Base-by-base conservation (phyloP, 331 rosid species). In the Acacia pycnantha region DNA sequence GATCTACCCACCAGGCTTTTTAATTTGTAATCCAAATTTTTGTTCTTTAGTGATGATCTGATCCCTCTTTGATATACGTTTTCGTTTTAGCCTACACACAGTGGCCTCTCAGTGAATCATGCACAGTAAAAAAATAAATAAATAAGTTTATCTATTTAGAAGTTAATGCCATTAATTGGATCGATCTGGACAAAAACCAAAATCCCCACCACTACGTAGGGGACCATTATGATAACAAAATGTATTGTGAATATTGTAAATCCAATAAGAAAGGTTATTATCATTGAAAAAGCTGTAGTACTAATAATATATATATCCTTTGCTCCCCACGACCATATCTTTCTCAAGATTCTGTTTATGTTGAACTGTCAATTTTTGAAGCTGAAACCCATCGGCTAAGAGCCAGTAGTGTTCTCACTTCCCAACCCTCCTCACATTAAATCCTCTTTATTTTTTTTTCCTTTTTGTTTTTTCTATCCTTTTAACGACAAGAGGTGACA, bases 311-410 rank as follows among this genome's bases (percentile, higher is more conserved):
- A 19, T 3, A 21, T 48, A 18, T 73, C 29, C 27, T 27, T 77
- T 21, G 27, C 4, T 77, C 21, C 61, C 41, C 56, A 46, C 35
- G 29, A 46, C 73, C 81, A 64, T 44, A 77, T 77, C 81, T 77
- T 62, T 19, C 73, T 18, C 43, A 64, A 64, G 81, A 77, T 77
- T 64, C 81, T 64, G 73, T 58, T 6, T 18, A 27, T 29, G n/a
- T 22, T 80, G 87, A 62, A 65, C 53, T 41, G 88, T 81, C 88
- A 81, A 81, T 69, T 85, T 85, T 70, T 44, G 26, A 46, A 76
- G 56, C n/a, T 26, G 35, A 18, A 68, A 62, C 29, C 64, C 24
- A 67, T 27, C 29, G 44, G 26, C 35, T 50, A 66, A 70, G 76
- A 53, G n/a, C 21, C 41, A 37, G 41, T 76, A 40, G 27, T 43